Evolutionary conservation across 305 asterid genomes (phyloP).

Genomic region (Fraxinus dipetala): DNA sequence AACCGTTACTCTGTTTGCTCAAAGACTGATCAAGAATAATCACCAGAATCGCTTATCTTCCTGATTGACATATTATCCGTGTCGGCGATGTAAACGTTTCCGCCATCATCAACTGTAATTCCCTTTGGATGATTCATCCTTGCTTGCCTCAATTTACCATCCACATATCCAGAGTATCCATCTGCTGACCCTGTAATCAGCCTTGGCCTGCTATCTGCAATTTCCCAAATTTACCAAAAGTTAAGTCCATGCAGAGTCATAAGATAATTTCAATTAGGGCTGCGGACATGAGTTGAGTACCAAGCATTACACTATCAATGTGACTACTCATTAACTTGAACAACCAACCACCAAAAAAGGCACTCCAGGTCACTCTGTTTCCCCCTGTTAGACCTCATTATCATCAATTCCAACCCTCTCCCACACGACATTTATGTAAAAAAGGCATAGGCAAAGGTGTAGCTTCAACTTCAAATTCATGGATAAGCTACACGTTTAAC

Average conservation of each 20-base stretch:
- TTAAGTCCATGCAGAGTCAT: conserved; percentile 7
- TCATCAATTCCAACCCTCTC: not conserved
- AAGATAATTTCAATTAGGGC: not conserved
- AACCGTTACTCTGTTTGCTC: not conserved
- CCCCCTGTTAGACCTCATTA: not conserved
- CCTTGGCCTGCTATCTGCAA: conserved; percentile 77
- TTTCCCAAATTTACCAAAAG: conserved; percentile 11
- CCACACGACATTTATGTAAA: not conserved
- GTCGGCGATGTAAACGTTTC: conserved; percentile 88
- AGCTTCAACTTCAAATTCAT: not conserved
- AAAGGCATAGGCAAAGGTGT: not conserved
- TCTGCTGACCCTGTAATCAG: conserved; percentile 88
- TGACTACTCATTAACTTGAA: conserved; percentile 3
- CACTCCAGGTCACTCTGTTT: not conserved
- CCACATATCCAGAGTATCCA: conserved; percentile 82
- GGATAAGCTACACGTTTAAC: not conserved
- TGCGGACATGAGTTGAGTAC: not conserved
- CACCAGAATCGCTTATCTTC: conserved; percentile 88
- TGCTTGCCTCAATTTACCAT: conserved; percentile 79
- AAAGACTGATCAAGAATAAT: conserved; percentile 13
- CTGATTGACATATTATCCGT: conserved; percentile 92
- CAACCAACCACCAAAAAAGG: conserved; percentile 6
- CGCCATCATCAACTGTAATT: conserved; percentile 80
- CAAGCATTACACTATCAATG: not conserved
- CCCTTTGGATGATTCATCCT: conserved; percentile 97